phyloP scores from a whole-genome alignment of 805 yeast genomes.

The Suhomyces canberraensis region DNA sequence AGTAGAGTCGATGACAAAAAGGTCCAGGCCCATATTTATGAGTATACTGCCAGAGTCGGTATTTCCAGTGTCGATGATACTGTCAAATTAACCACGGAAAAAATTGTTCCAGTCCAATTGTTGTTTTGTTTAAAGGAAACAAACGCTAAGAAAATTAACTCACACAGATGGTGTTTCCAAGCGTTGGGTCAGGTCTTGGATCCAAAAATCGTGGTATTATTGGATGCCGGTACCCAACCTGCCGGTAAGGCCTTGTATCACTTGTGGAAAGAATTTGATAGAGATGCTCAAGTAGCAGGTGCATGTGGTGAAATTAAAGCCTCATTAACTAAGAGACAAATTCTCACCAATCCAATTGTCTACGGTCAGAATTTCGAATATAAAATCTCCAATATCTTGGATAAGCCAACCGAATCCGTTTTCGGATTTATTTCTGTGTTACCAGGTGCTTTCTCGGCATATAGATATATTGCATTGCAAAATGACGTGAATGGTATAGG shows the following conservation, averaged over 20 bases:
- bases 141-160: conserved; percentile 62
- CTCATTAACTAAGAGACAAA: conserved; percentile 44
- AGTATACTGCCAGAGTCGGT: conserved; percentile 60
- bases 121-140: conserved; percentile 59
- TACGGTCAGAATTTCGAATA: conserved; percentile 67
- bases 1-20: conserved; percentile 55
- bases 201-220: conserved; percentile 54
- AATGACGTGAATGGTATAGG: conserved; percentile 53
- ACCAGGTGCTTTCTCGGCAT: conserved; percentile 71
- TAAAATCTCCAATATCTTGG: conserved; percentile 63
- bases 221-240: conserved; percentile 68
- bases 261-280: conserved; percentile 62
- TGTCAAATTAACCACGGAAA: conserved; percentile 48
- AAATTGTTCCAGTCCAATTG: conserved; percentile 61
- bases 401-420: conserved; percentile 62
- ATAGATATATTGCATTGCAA: conserved; percentile 55
- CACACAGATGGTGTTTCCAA: conserved; percentile 69
- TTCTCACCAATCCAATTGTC: conserved; percentile 56
- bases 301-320: conserved; percentile 74
- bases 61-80: conserved; percentile 49
- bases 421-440: conserved; percentile 64
- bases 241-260: conserved; percentile 53
- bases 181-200: conserved; percentile 56
- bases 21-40: conserved; percentile 64
- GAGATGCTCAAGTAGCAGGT: conserved; percentile 59